Conservation (phyloP, 202 grass and related monocot species). For the Schoenoplectus tabernaemontani region DNA sequence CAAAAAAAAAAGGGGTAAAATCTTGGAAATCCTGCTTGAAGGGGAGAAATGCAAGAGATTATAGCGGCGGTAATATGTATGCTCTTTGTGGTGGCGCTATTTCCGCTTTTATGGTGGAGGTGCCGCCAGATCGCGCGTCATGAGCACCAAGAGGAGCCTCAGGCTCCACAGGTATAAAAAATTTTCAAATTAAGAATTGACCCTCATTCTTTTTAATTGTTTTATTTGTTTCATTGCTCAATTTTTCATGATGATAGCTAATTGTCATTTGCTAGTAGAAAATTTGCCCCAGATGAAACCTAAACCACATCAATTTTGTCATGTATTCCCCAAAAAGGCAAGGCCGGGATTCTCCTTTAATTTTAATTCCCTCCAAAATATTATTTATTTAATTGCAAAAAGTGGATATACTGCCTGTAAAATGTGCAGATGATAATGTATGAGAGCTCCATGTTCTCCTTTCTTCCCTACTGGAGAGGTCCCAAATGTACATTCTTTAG, state of each 20-base stretch:
- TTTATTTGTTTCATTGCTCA: background rate
- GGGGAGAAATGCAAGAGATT: slow-evolving; percentile 49
- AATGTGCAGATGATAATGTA: too few species aligned
- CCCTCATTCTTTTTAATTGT: background rate
- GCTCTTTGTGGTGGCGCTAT: slow-evolving; percentile 46
- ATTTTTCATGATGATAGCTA: background rate
- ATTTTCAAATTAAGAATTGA: background rate
- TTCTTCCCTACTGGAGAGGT: background rate
- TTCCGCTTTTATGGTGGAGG: slow-evolving; percentile 70
- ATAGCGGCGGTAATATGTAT: slow-evolving; percentile 45
- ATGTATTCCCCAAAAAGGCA: too few species aligned
- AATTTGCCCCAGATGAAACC: background rate
- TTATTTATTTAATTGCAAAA: background rate
- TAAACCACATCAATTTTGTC: background rate
- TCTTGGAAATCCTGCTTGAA: background rate
- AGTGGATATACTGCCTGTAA: background rate
- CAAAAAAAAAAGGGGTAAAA: background rate
- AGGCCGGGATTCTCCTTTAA: background rate
- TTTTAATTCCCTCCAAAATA: background rate
- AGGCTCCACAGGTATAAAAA: slow-evolving; percentile 35
- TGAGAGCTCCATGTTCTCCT: too few species aligned
- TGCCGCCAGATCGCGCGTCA: slow-evolving; percentile 51
- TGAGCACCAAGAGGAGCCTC: slow-evolving; percentile 35
- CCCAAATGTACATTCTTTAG: background rate
- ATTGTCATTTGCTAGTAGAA: background rate